Percentiles rank a stretch among this genome's conserved stretches.
phyloP scores from a whole-genome alignment of 2,329 filamentous ascomycete genomes.

The Venturia aucupariae region DNA sequence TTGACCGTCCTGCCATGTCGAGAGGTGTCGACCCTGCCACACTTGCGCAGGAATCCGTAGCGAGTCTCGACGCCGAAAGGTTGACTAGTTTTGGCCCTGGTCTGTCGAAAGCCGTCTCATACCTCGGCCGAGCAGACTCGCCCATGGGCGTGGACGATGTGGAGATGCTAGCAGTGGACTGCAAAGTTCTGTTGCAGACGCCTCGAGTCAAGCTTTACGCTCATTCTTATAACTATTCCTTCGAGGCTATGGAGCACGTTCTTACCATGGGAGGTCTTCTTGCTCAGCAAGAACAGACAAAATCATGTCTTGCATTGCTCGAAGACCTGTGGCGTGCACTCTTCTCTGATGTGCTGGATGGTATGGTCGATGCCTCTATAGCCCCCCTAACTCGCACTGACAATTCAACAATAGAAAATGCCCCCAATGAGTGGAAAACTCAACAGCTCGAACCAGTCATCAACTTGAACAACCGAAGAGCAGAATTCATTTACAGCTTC shows the following conservation, averaged over 20 bases:
- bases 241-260: conserved; percentile 1
- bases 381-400: not conserved
- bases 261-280: conserved; percentile 7
- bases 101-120: not conserved
- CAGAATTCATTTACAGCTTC: conserved; percentile 8
- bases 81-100: not conserved
- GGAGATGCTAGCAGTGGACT: conserved; percentile 5
- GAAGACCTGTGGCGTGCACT: not conserved
- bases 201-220: conserved; percentile 5
- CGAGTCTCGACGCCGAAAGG: not conserved
- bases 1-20: not conserved
- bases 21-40: not conserved
- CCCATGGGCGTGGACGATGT: not conserved
- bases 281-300: not conserved
- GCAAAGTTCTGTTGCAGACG: not conserved
- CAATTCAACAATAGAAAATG: not conserved
- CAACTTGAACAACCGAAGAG: not conserved
- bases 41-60: not conserved
- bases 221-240: not conserved
- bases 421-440: not conserved
- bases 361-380: not conserved
- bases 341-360: not conserved
- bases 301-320: not conserved
- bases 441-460: not conserved
- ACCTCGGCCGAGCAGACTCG: not conserved